Evolutionary conservation across 1,284 basidiomycete genomes (phyloP).

Genomic region (Sphaerobolus stellatus): DNA sequence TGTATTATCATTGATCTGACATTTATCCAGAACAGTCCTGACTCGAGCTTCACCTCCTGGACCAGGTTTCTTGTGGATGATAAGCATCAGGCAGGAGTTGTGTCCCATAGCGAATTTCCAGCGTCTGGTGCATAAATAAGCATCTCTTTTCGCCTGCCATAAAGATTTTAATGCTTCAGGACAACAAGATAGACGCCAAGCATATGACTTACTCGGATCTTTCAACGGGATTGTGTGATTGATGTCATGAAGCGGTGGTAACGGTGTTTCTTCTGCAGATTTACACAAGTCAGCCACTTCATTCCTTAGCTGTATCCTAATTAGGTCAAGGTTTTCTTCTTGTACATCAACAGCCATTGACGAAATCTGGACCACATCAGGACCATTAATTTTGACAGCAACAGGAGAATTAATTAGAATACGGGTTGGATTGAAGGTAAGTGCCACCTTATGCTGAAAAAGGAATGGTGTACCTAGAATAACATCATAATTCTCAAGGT

Average conservation of each 20-base stretch:
- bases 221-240: slow-evolving; percentile 38
- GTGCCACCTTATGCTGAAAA: slow-evolving; percentile 19
- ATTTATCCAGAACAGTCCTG: slow-evolving; percentile 18
- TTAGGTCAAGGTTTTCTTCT: too few relatives aligned
- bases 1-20: slow-evolving; percentile 25
- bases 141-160: slow-evolving; percentile 30
- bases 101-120: slow-evolving; percentile 28
- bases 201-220: slow-evolving; percentile 27
- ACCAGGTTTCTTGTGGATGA: slow-evolving; percentile 32
- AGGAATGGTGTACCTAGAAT: slow-evolving; percentile 33
- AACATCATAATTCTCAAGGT: slow-evolving; percentile 32
- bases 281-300: slow-evolving; percentile 27
- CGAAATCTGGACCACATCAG: slow-evolving; percentile 19
- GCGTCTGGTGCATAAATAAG: slow-evolving; percentile 27
- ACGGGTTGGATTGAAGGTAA: slow-evolving; percentile 26
- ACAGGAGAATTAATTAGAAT: slow-evolving; percentile 18
- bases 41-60: slow-evolving; percentile 21
- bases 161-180: slow-evolving; percentile 27
- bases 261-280: slow-evolving; percentile 20
- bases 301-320: too few relatives aligned
- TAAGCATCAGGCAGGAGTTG: slow-evolving; percentile 35
- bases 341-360: too few relatives aligned
- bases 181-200: slow-evolving; percentile 29
- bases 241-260: slow-evolving; percentile 33
- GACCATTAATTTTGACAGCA: slow-evolving; percentile 20